Base-by-base conservation (phyloP, 176 grass and related monocot species). In the Musa acuminata region DNA sequence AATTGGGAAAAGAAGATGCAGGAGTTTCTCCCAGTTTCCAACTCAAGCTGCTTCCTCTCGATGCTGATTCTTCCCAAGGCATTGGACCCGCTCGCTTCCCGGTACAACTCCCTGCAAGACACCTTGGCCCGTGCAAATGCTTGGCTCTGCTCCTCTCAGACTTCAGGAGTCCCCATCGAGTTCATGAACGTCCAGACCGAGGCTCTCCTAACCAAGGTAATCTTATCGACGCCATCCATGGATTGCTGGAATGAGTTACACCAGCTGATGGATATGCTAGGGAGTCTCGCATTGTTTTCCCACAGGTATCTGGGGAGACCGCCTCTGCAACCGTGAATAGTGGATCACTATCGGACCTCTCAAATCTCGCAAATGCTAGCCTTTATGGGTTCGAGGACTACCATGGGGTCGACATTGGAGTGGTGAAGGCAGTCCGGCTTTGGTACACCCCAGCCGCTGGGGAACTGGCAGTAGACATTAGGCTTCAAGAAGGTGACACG, bases 351-450 rank as follows among this genome's bases (percentile, higher is more conserved):
- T 77, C 75, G 2, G 75, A 77, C 60, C 75, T 77, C 52, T 52
- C 75, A 17, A 49, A 64, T 51, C 57, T 76, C 13, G 59, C 74
- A 51, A 77, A 77, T 25, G 48, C 59, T 17, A 77, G 75, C 59
- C 75, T 77, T 25, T 77, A 77, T 26, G 75, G 75, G 49, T 77
- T 77, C 13, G 75, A 77, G 75, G 75, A 77, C 59, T 77, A 77
- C 75, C 75, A 77, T 12, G 75, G 75, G 12, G 75, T 77, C 12
- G 75, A 77, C 35, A 77, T 77, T 16, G 75, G 75, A 14, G 75
- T 77, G 59, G 75, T 77, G 6, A 77, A 77, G 59, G 75, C 75
- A 26, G 75, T 77, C 52, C 43, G 75, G 59, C 35, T 77, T 50
- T 77, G 75, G 75, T 77, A 65, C 75, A 77, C 75, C 3, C 13